These are phyloP conservation scores for Serendipita indica DNA, from an alignment of 768 basidiomycete genomes.

Conservation along the genomic window DNA sequence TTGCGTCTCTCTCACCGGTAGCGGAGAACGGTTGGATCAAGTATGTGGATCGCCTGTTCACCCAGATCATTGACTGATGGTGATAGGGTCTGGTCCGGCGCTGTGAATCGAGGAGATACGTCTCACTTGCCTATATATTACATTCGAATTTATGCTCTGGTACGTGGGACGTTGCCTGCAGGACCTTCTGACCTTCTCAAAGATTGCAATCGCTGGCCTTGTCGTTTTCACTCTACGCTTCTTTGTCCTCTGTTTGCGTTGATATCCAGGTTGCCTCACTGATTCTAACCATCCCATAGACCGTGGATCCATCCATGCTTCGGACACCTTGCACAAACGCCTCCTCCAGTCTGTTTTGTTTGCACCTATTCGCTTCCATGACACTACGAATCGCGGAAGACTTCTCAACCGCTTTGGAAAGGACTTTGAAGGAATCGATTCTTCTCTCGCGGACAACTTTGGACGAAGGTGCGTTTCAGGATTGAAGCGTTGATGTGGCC, in stretches of 20 bases:
- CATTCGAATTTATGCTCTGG: slow-evolving; percentile 54
- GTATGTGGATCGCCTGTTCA: slow-evolving; percentile 10
- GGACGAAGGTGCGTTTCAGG: slow-evolving; percentile 55
- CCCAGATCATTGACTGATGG: slow-evolving; percentile 8
- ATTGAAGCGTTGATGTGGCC: background rate
- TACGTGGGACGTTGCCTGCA: slow-evolving; percentile 23
- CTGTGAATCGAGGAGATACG: slow-evolving; percentile 27
- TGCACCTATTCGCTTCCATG: slow-evolving; percentile 83
- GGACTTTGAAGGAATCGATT: slow-evolving; percentile 82
- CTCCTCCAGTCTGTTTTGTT: slow-evolving; percentile 71
- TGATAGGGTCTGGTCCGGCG: slow-evolving; percentile 42
- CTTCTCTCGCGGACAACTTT: slow-evolving; percentile 69
- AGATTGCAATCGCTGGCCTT: slow-evolving; percentile 28
- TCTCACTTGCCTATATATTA: slow-evolving; percentile 41
- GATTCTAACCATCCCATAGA: slow-evolving; percentile 25
- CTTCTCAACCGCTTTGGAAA: slow-evolving; percentile 76
- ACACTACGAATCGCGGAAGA: slow-evolving; percentile 76
- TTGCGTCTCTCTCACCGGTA: slow-evolving; percentile 21
- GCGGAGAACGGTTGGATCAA: slow-evolving; percentile 24
- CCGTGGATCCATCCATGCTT: slow-evolving; percentile 69
- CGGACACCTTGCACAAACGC: slow-evolving; percentile 62
- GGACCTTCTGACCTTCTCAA: background rate
- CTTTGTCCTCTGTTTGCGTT: slow-evolving; percentile 51
- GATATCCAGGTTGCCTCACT: background rate
- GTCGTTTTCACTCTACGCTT: slow-evolving; percentile 45